Evolutionary conservation across 2,329 filamentous ascomycete genomes (phyloP).

Genomic region (Daldinia sp.): DNA sequence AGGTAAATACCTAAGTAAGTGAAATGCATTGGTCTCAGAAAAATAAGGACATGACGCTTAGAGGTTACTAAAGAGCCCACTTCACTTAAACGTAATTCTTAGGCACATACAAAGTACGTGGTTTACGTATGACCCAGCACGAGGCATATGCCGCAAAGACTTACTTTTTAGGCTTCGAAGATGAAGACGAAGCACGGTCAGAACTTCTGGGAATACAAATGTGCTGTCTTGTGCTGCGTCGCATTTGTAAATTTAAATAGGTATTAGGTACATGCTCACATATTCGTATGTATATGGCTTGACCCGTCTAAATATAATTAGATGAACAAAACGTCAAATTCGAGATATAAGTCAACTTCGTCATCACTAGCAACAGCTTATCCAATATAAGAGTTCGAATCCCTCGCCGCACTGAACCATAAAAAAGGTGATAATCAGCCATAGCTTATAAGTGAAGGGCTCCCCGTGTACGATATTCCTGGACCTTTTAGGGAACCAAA

Average conservation of each 20-base stretch:
- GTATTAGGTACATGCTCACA: background rate
- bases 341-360: background rate
- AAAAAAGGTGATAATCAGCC: conserved; percentile 3
- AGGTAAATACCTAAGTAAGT: background rate
- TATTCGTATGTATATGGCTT: background rate
- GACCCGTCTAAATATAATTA: conserved; percentile 7
- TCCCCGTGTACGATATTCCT: background rate
- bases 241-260: conserved; percentile 14
- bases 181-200: background rate
- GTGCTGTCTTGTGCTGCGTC: conserved; percentile 37
- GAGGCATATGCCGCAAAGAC: background rate
- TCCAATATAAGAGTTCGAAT: background rate
- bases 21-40: background rate
- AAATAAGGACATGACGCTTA: conserved; percentile 4
- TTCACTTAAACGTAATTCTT: conserved; percentile 2
- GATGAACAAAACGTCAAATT: background rate
- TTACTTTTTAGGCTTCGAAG: background rate
- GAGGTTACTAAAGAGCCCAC: conserved; percentile 3
- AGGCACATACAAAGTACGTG: background rate
- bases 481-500: background rate
- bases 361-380: background rate
- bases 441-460: conserved; percentile 10
- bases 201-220: conserved; percentile 32
- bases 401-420: conserved; percentile 1
- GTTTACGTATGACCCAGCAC: background rate